Conservation (phyloP, 768 basidiomycete species). For the Termitomyces sp. region DNA sequence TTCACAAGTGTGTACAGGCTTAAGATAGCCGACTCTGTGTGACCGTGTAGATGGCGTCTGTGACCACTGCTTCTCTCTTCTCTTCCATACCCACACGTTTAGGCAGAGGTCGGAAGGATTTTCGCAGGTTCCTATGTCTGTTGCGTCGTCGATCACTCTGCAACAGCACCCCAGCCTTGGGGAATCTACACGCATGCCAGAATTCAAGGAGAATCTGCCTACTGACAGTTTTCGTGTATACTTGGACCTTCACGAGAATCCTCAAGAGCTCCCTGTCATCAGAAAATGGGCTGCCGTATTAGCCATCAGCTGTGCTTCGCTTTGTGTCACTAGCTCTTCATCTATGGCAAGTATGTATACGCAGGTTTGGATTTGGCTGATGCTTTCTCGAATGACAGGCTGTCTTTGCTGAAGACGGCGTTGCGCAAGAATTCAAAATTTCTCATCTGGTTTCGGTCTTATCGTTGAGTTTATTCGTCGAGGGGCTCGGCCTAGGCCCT, state of each 20-base stretch:
- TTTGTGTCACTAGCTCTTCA: slow-evolving; percentile 55
- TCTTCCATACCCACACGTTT: slow-evolving; percentile 8
- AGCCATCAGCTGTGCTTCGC: slow-evolving; percentile 44
- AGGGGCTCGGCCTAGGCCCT: slow-evolving; percentile 55
- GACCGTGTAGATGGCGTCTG: slow-evolving; percentile 6
- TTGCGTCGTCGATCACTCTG: slow-evolving; percentile 13
- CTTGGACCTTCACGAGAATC: slow-evolving; percentile 41
- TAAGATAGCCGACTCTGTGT: slow-evolving; percentile 10
- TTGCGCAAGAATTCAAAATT: slow-evolving; percentile 49
- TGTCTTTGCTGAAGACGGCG: slow-evolving; percentile 59
- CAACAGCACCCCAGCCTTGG: background rate
- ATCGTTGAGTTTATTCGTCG: slow-evolving; percentile 57
- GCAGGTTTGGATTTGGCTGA: background rate
- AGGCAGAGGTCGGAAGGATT: background rate
- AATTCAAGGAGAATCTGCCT: background rate
- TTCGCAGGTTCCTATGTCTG: slow-evolving; percentile 8
- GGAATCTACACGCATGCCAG: slow-evolving; percentile 1
- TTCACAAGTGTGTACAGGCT: background rate
- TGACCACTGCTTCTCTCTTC: slow-evolving; percentile 7
- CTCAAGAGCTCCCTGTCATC: slow-evolving; percentile 35
- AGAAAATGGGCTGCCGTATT: slow-evolving; percentile 51
- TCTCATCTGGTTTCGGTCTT: slow-evolving; percentile 48
- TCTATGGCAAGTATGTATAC: slow-evolving; percentile 43
- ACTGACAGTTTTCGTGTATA: slow-evolving; percentile 29
- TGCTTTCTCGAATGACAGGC: slow-evolving; percentile 35